Conservation (phyloP, 2,329 filamentous ascomycete species). For the Cordyceps cicadae region DNA sequence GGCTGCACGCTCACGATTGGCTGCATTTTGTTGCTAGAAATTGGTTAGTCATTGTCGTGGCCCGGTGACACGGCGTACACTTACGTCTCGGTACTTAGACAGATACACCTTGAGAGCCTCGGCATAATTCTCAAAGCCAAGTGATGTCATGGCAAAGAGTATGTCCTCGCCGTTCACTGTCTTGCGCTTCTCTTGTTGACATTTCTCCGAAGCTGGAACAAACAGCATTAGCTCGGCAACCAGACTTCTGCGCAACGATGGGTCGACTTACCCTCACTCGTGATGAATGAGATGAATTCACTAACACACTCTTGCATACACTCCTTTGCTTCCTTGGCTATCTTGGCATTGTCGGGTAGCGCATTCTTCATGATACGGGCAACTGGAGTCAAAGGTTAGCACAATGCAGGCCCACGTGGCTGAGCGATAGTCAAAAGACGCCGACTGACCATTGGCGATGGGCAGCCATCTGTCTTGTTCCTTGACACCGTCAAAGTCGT, state of each 20-base stretch:
- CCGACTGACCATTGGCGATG: conserved; percentile 97
- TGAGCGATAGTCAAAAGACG: neutral
- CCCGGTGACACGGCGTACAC: conserved; percentile 22
- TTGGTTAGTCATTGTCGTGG: neutral
- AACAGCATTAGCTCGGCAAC: conserved; percentile 8
- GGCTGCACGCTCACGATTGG: conserved; percentile 31
- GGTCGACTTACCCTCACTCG: conserved; percentile 75
- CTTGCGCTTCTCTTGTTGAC: conserved; percentile 98
- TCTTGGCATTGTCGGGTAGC: conserved; percentile 95
- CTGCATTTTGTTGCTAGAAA: conserved; percentile 33
- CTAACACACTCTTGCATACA: conserved; percentile 99
- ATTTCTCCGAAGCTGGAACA: conserved; percentile 84
- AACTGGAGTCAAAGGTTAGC: conserved; percentile 57
- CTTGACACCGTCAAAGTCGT: conserved; percentile 92
- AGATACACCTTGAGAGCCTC: conserved; percentile 98
- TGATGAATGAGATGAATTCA: conserved; percentile 99
- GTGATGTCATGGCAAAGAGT: conserved; percentile 95
- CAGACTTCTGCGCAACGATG: conserved; percentile 1
- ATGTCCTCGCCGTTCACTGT: conserved; percentile 99
- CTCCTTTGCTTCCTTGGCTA: conserved; percentile 97
- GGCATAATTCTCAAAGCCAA: conserved; percentile 97
- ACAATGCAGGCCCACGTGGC: neutral
- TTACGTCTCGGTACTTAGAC: conserved; percentile 94
- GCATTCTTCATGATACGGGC: conserved; percentile 99
- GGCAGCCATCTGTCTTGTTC: conserved; percentile 99